phyloP scores from a whole-genome alignment of 2,329 filamentous ascomycete genomes.

The Sporothrix luriei region DNA sequence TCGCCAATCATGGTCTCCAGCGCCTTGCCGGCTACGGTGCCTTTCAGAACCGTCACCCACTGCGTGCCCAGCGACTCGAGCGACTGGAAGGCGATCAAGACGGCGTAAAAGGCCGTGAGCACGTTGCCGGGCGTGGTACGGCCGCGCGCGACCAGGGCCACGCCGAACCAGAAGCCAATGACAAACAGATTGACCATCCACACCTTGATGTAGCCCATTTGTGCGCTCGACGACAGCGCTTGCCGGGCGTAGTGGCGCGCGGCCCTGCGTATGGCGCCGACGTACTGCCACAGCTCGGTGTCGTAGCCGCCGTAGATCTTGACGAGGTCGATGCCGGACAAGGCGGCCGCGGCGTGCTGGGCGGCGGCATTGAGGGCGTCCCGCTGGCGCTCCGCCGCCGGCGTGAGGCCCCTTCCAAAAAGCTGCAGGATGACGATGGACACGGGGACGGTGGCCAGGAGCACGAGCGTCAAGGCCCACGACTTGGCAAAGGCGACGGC shows the following conservation, averaged over 20 bases:
- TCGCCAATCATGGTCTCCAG: constrained; percentile 46
- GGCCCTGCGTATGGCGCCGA: constrained; percentile 42
- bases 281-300: constrained; percentile 69
- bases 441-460: constrained; percentile 72
- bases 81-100: constrained; percentile 73
- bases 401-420: constrained; percentile 63
- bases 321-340: constrained; percentile 78
- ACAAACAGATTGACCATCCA: constrained; percentile 80
- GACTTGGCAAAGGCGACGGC: constrained; percentile 75
- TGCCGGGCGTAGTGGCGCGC: constrained; percentile 63
- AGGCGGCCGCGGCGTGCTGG: constrained; percentile 69
- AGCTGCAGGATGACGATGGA: constrained; percentile 62
- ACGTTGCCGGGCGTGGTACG: constrained; percentile 65
- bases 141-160: constrained; percentile 65
- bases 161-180: constrained; percentile 86
- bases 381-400: constrained; percentile 70
- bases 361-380: constrained; percentile 68
- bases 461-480: constrained; percentile 81
- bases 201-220: constrained; percentile 73
- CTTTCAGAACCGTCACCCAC: constrained; percentile 76
- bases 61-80: constrained; percentile 75
- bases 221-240: constrained; percentile 54
- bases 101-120: constrained; percentile 83
- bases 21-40: constrained; percentile 69
- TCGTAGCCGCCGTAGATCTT: constrained; percentile 81